Base-by-base conservation (phyloP, 257 asterid genomes). In the Cinchona pubescens region DNA sequence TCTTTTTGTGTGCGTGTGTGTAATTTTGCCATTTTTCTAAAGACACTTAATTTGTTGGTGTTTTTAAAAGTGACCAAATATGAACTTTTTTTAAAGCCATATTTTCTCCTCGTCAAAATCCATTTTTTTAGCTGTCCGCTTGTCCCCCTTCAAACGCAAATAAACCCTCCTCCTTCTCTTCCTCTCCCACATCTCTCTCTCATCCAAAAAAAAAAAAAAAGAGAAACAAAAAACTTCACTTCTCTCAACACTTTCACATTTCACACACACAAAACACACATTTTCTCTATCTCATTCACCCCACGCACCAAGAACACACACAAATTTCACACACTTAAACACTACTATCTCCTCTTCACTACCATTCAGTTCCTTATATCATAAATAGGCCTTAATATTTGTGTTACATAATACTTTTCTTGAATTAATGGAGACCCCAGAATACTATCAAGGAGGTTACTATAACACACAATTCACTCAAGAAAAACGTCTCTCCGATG, bases 91-190 rank as follows among this genome's bases (percentile, higher is more conserved):
- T 86, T 78, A 81, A 86, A 83, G 91, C 93, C 92, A 86, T 85
- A 87, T 71, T 82, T 79, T 83, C 42, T 78, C 92, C 90, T 85
- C 85, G 87, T 89, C 91, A 85, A 84, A 81, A 72, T 89, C 96
- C 97, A 83, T 1, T 23, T 66, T 88, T 87, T 72, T 83, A 90
- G 96, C 78, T 82, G 83, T 75, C 80, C 37, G 79, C 59, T 74
- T 79, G 78, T 74, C 79, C 85, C 91, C 88, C 85, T 86, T 87
- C 79, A 82, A 84, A 80, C 92, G 94, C 94, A 82, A 86, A 90
- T 86, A 88, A 90, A 86, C 92, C 86, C 86, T 85, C 67, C 78
- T 78, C 83, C 87, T 75, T 25, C 63, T 68, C 74, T 74, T 68
- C 80, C 74, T 53, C 78, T 56, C 56, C 79, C 79, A 30, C 84